Percentiles rank a stretch among this genome's conserved stretches.
Conservation (phyloP, 2,329 filamentous ascomycete genomes). For the Ambrosiella cleistominuta region DNA sequence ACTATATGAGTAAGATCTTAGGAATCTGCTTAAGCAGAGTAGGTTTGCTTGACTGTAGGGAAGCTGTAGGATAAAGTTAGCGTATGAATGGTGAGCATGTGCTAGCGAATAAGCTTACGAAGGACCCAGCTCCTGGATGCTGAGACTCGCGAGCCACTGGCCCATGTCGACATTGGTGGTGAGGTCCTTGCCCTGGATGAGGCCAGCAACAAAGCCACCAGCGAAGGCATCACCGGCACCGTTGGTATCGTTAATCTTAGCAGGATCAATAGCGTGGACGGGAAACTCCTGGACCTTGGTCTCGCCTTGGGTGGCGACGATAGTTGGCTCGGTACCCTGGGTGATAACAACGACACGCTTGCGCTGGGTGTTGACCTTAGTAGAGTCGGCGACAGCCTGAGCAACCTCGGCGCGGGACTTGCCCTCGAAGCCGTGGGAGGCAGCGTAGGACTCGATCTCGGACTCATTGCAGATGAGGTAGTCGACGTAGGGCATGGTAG, state of each 20-base stretch:
- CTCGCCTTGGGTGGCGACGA: slow-evolving; percentile 61
- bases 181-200: slow-evolving; percentile 69
- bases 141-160: slow-evolving; percentile 87
- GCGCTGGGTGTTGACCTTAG: slow-evolving; percentile 78
- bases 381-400: slow-evolving; percentile 66
- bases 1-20: background rate
- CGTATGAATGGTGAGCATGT: background rate
- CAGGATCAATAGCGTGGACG: slow-evolving; percentile 60
- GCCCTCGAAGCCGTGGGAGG: slow-evolving; percentile 56
- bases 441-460: slow-evolving; percentile 75
- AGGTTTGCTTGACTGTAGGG: slow-evolving; percentile 68
- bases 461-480: slow-evolving; percentile 95
- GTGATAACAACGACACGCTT: slow-evolving; percentile 82
- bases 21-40: slow-evolving; percentile 26
- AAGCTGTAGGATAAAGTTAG: slow-evolving; percentile 32
- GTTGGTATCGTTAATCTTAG: slow-evolving; percentile 86
- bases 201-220: slow-evolving; percentile 77
- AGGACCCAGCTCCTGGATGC: slow-evolving; percentile 88
- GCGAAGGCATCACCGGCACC: slow-evolving; percentile 95
- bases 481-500: slow-evolving; percentile 79
- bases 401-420: slow-evolving; percentile 73
- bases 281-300: slow-evolving; percentile 57
- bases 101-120: slow-evolving; percentile 47
- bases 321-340: slow-evolving; percentile 79
- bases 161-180: slow-evolving; percentile 73